Base-by-base conservation (phyloP, 2,329 filamentous ascomycete genomes). In the Fusarium nelsonii region DNA sequence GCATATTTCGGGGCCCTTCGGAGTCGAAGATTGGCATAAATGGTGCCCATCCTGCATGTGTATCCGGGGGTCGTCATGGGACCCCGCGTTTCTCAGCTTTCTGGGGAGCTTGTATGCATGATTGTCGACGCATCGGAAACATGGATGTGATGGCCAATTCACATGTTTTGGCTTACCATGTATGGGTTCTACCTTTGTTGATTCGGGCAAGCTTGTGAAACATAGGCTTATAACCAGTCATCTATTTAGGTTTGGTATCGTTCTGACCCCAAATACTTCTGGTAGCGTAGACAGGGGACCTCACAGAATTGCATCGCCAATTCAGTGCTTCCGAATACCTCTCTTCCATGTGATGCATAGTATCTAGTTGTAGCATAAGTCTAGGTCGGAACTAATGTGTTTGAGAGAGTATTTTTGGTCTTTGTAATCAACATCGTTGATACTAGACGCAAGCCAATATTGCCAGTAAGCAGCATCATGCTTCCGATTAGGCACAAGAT, bases 1-100 rank as follows among this genome's bases (percentile, higher is more conserved):
- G 59, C 30, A 55, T 61, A 56, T 53, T 34, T 68, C 65, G 65
- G 65, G 4, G 16, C 45, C 11, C 23, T 28, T 68, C 65, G 65
- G 65, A 34, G 34, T 52, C 49, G 30, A 53, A 36, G 6, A 16
- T 36, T 11, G 8, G 50, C 15, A 41, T 12, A 33, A 30, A 36
- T 11, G 39, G 45, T n/a, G 20, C 20, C 44, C 39, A 41, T 37
- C 23, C 9, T 55, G 33, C 43, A 51, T 45, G 34, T 52, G 12
- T 30, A 37, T 14, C 18, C 37, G 41, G 46, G 23, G 44, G 20
- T 34, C 15, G 32, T 14, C 26, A 36, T 36, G 34, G n/a, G 18
- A 65, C 63, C 46, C 64, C 64, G 63, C 63, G 45, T 63, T 58
- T 32, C 30, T 45, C 53, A 61, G 44, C 40, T 28, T 26, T 48